A percentile compares a stretch with the other conserved stretches of the same genome.
Conservation (phyloP, 2,329 filamentous ascomycete genomes). For the Diaporthe caulivora region DNA sequence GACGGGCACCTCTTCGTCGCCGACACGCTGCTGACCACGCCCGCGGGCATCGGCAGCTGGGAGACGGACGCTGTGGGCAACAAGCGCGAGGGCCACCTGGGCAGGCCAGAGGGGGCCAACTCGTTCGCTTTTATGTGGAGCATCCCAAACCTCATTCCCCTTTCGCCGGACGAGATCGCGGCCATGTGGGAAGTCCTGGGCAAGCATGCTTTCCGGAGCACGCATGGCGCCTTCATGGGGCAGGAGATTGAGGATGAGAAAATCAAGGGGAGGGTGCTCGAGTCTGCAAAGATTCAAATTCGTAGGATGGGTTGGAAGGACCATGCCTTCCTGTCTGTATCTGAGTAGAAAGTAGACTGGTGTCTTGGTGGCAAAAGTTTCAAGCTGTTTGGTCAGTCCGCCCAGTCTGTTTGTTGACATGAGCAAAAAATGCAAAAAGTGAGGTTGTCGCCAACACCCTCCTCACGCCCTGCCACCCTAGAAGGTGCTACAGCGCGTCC, state of each 20-base stretch:
- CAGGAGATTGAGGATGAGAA: slow-evolving; percentile 69
- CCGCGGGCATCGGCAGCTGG: slow-evolving; percentile 66
- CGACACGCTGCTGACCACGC: slow-evolving; percentile 81
- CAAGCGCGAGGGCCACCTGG: slow-evolving; percentile 42
- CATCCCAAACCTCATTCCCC: slow-evolving; percentile 80
- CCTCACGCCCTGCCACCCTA: slow-evolving; percentile 24
- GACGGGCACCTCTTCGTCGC: slow-evolving; percentile 76
- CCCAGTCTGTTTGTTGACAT: background rate
- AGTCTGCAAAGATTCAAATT: slow-evolving; percentile 83
- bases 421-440: background rate
- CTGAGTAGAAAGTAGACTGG: background rate
- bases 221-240: slow-evolving; percentile 76
- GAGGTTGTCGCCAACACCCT: background rate
- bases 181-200: slow-evolving; percentile 78
- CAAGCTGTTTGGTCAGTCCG: too few relatives aligned
- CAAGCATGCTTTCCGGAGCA: slow-evolving; percentile 71
- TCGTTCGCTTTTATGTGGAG: slow-evolving; percentile 82
- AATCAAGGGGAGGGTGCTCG: slow-evolving; percentile 75
- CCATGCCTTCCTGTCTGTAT: slow-evolving; percentile 52
- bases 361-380: too few relatives aligned
- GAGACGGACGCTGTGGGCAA: slow-evolving; percentile 55
- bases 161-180: slow-evolving; percentile 72
- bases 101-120: slow-evolving; percentile 59
- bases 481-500: slow-evolving; percentile 21
- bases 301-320: slow-evolving; percentile 60